phyloP scores from a whole-genome alignment of 2,329 filamentous ascomycete genomes.

The Alternaria solani region DNA sequence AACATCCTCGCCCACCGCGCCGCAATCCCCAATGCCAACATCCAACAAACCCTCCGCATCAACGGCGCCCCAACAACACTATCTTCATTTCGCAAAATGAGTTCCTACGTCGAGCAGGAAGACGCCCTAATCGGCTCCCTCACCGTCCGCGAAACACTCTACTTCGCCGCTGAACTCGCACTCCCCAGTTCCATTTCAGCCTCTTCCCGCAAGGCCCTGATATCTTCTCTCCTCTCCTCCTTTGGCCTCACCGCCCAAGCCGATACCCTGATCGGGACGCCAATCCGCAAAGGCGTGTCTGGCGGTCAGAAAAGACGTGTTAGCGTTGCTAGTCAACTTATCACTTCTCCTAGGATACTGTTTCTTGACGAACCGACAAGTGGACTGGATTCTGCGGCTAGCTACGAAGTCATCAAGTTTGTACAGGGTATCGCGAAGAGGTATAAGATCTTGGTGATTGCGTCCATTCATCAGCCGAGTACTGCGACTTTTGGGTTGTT shows the following conservation, averaged over 20 bases:
- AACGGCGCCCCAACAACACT: conserved; percentile 68
- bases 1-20: conserved; percentile 76
- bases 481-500: conserved; percentile 81
- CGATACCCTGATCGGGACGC: conserved; percentile 78
- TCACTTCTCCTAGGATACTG: conserved; percentile 80
- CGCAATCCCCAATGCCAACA: conserved; percentile 61
- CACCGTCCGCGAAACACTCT: conserved; percentile 80
- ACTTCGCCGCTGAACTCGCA: conserved; percentile 77
- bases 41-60: conserved; percentile 64
- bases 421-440: conserved; percentile 71
- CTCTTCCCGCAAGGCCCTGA: conserved; percentile 67
- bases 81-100: conserved; percentile 69
- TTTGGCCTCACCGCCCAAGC: conserved; percentile 78
- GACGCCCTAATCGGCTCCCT: conserved; percentile 83
- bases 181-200: conserved; percentile 62
- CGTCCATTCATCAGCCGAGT: conserved; percentile 86
- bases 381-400: conserved; percentile 80
- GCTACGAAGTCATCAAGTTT: conserved; percentile 78
- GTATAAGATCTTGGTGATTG: conserved; percentile 77
- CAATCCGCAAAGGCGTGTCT: conserved; percentile 81
- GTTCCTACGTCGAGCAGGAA: conserved; percentile 86
- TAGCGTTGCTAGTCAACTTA: conserved; percentile 80
- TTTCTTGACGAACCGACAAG: conserved; percentile 88
- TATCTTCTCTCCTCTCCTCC: conserved; percentile 71
- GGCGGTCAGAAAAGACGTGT: conserved; percentile 85